Evolutionary conservation across 23 red algal genomes (phyloP).

Genomic region (Gracilaria gracilis): DNA sequence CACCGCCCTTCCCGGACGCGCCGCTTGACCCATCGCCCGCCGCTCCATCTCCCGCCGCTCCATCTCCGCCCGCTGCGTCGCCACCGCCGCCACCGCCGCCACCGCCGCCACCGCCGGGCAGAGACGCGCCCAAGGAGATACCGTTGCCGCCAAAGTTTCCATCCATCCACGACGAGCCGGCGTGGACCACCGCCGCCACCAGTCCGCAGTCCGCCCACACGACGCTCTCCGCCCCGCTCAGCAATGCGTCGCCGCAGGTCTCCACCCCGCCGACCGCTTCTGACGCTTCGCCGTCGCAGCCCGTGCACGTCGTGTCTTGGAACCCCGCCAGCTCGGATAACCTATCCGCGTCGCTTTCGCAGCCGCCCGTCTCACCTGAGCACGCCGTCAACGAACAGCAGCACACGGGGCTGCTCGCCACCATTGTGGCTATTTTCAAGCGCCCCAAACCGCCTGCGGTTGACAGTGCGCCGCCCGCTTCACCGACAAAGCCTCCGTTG

Average conservation of each 20-base stretch:
- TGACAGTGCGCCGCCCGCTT: too few species aligned
- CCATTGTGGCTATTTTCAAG: not conserved
- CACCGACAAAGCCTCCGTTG: conserved; percentile 23
- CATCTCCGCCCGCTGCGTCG: not conserved
- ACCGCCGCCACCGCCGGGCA: not conserved
- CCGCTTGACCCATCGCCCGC: too few species aligned
- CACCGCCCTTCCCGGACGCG: conserved; percentile 5
- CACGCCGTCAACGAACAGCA: not conserved
- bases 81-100: not conserved
- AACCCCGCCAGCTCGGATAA: conserved; percentile 17
- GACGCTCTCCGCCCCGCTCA: not conserved
- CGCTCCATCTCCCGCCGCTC: not conserved
- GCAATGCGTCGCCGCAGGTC: not conserved
- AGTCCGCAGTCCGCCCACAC: not conserved
- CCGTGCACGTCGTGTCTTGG: not conserved
- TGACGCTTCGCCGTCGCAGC: not conserved
- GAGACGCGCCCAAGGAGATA: conserved; percentile 1
- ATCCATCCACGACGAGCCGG: conserved; percentile 21
- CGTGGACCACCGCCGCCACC: too few species aligned
- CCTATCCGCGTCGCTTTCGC: conserved; percentile 7
- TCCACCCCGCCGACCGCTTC: not conserved
- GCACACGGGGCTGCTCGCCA: not conserved
- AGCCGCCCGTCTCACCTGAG: conserved; percentile 3
- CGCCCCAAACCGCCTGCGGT: not conserved
- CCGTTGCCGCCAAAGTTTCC: conserved; percentile 27